These are phyloP conservation scores for Larix kaempferi DNA, from an alignment of 75 land plant genomes.

Conservation along the genomic window DNA sequence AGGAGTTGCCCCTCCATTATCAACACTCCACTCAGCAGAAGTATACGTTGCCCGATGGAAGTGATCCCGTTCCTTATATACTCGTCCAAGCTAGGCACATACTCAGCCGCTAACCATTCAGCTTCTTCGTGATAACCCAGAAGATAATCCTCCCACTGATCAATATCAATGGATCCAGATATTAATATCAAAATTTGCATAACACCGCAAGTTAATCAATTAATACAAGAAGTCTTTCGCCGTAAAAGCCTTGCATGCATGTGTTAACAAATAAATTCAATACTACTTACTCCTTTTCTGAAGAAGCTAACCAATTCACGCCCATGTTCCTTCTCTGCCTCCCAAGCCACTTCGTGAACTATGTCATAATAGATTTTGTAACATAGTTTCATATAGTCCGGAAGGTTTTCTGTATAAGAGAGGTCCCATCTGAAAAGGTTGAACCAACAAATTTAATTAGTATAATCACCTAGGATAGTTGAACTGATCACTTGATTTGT, in stretches of 20 bases:
- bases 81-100: conserved; percentile 38
- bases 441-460: neutral
- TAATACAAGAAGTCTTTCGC: too few relatives aligned
- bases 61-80: conserved; percentile 36
- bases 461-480: too few relatives aligned
- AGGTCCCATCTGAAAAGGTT: neutral
- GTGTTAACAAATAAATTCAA: neutral
- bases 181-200: neutral
- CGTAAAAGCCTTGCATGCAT: neutral
- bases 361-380: conserved; percentile 14
- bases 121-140: conserved; percentile 41
- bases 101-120: conserved; percentile 33
- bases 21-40: conserved; percentile 20
- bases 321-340: conserved; percentile 19
- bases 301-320: conserved; percentile 5
- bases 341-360: conserved; percentile 24
- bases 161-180: too few relatives aligned
- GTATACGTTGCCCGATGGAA: conserved; percentile 25
- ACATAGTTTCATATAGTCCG: conserved; percentile 25
- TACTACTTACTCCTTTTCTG: conserved; percentile 14
- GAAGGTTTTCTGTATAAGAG: conserved; percentile 10
- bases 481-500: too few relatives aligned
- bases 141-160: conserved; percentile 48
- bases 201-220: neutral
- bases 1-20: conserved; percentile 17